Base-by-base conservation (phyloP, 192 early-diverging fungal genomes). In the Geranomyces variabilis region DNA sequence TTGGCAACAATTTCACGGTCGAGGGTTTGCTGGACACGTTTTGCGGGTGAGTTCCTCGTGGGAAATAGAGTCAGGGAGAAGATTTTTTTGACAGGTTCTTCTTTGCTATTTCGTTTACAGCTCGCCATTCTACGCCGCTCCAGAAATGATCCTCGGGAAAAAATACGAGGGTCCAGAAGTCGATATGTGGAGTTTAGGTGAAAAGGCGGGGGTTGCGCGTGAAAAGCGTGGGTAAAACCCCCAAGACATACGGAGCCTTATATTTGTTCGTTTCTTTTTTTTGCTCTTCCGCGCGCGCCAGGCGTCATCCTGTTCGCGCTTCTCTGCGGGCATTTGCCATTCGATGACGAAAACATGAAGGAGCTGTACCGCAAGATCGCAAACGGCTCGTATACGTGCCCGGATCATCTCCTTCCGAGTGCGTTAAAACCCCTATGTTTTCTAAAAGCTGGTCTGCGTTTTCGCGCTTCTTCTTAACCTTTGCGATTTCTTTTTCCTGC, bases 161-260 rank as follows among this genome's bases (percentile, higher is more conserved):
- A 86, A 86, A 48, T 94, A 94, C 69, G 88, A 84, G 9, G 93
- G 93, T 0, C 93, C 93, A 24, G 93, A 94, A 80, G 92, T 94
- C 0, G 93, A 94, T 72, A 90, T 94, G 71, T 94, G 93, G 93
- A 92, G 90, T 79, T 67, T 85, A 24, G 83, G 80, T 82, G 74
- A n/a, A 15, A 55, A n/a, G n/a, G 48, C 19, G n/a, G n/a, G n/a
- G n/a, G n/a, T n/a, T n/a, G n/a, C n/a, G n/a, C n/a, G n/a, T n/a
- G n/a, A n/a, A n/a, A n/a, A n/a, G n/a, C n/a, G n/a, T n/a, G n/a
- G n/a, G n/a, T n/a, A n/a, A n/a, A n/a, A n/a, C n/a, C n/a, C n/a
- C n/a, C n/a, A n/a, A n/a, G n/a, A n/a, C n/a, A n/a, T n/a, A n/a
- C n/a, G n/a, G n/a, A n/a, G n/a, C n/a, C n/a, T n/a, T n/a, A n/a